phyloP scores from a whole-genome alignment of 192 early-diverging fungal genomes.

The Jimgerdemannia lactiflua region DNA sequence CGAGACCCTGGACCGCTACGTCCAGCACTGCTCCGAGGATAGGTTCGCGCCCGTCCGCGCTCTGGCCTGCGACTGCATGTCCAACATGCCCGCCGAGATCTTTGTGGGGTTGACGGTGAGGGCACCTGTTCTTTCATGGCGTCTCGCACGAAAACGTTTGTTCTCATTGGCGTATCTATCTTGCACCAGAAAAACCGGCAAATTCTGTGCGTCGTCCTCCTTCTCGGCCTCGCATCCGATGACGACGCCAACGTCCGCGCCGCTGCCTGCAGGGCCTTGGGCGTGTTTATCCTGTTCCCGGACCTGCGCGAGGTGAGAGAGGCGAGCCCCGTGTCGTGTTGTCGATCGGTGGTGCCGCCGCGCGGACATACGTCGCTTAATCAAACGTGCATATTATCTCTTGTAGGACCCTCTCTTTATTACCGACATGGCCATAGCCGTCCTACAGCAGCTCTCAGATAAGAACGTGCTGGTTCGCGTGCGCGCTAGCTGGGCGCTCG shows the following conservation, averaged over 20 bases:
- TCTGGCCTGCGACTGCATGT: constrained; percentile 47
- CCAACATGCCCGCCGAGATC: constrained; percentile 28
- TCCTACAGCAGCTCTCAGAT: constrained; percentile 52
- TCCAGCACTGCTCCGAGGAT: constrained; percentile 38
- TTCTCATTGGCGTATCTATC: neutral
- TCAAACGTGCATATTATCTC: neutral
- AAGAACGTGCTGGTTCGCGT: constrained; percentile 56
- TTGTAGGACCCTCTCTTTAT: constrained; percentile 54
- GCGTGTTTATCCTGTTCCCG: constrained; percentile 58
- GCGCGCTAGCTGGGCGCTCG: constrained; percentile 75
- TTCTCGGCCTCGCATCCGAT: constrained; percentile 46
- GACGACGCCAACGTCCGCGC: constrained; percentile 55
- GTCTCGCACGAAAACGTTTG: neutral
- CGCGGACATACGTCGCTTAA: neutral
- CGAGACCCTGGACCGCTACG: constrained; percentile 31
- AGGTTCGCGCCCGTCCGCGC: constrained; percentile 31
- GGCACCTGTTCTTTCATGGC: neutral
- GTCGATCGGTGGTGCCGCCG: neutral
- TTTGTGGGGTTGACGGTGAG: constrained; percentile 43
- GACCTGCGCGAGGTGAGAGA: constrained; percentile 45
- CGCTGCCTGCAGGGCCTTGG: constrained; percentile 60
- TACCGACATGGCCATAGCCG: constrained; percentile 47
- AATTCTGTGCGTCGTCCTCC: constrained; percentile 32
- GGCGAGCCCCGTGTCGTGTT: too few species aligned
- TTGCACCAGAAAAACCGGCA: constrained; percentile 28